Percentiles rank a stretch among this genome's conserved stretches.
Conservation (phyloP, 768 basidiomycete species). For the Obba rivulosa region DNA sequence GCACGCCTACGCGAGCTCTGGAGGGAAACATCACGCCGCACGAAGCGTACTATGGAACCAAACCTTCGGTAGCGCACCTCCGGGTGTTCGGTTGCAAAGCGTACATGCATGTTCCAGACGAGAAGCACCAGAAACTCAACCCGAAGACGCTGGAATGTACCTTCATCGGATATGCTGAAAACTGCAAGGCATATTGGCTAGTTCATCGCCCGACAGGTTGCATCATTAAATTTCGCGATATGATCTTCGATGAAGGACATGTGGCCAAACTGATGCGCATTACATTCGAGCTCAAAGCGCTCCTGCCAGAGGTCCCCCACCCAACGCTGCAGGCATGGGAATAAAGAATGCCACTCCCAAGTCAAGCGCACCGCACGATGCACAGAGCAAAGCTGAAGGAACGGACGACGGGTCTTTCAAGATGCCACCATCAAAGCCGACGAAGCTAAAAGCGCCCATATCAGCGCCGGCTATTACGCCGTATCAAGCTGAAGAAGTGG, state of each 20-base stretch:
- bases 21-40: slow-evolving; percentile 11
- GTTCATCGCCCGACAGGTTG: slow-evolving; percentile 1
- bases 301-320: too few species aligned
- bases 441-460: too few species aligned
- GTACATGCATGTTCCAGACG: slow-evolving; percentile 15
- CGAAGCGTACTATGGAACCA: slow-evolving; percentile 1
- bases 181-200: slow-evolving; percentile 8
- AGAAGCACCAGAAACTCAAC: slow-evolving; percentile 10
- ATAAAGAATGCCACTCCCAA: neutral
- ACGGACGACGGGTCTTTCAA: too few species aligned
- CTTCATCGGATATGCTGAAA: slow-evolving; percentile 9
- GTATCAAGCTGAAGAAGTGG: too few species aligned
- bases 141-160: slow-evolving; percentile 10
- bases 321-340: neutral
- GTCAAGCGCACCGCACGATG: neutral
- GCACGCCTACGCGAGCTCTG: slow-evolving; percentile 3
- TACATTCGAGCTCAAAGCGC: too few species aligned
- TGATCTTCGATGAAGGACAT: slow-evolving; percentile 12
- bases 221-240: slow-evolving; percentile 2
- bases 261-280: too few species aligned
- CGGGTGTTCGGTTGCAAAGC: slow-evolving; percentile 20
- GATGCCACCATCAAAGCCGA: too few species aligned
- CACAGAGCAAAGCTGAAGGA: neutral
- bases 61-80: slow-evolving; percentile 13
- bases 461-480: neutral